Percentiles rank a stretch among this genome's conserved stretches.
These are phyloP conservation scores for Ramichloridium luteum DNA, from an alignment of 2,329 filamentous ascomycete genomes.

Conservation along the genomic window DNA sequence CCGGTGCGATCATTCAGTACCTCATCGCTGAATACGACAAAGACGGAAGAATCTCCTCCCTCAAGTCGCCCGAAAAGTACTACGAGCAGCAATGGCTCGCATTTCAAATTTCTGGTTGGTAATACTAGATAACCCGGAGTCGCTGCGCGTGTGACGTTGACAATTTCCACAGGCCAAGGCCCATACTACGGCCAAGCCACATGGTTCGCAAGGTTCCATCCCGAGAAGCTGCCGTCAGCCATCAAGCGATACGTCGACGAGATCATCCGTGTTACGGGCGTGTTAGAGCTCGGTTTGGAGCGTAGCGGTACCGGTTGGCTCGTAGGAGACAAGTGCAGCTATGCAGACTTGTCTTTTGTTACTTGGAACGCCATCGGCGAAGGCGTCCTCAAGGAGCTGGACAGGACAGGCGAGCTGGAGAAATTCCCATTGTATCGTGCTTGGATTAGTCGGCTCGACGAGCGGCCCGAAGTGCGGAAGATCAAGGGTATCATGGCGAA, in stretches of 20 bases:
- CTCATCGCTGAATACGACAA: conserved; percentile 25
- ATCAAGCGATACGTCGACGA: conserved; percentile 36
- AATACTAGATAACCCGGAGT: too few species aligned
- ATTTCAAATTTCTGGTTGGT: conserved; percentile 26
- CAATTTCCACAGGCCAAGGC: too few species aligned
- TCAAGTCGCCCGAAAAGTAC: conserved; percentile 15
- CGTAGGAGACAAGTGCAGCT: conserved; percentile 32
- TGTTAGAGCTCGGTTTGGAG: conserved; percentile 31
- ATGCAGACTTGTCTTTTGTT: conserved; percentile 32
- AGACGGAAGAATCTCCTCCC: conserved; percentile 18
- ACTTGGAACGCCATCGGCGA: too few species aligned
- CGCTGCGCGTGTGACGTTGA: too few species aligned
- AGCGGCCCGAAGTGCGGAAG: too few species aligned
- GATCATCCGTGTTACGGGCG: conserved; percentile 32
- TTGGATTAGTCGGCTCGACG: too few species aligned
- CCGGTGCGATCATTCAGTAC: conserved; percentile 22
- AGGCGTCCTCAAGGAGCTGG: too few species aligned
- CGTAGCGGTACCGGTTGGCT: conserved; percentile 26
- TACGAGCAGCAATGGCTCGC: conserved; percentile 21
- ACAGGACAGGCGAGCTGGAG: too few species aligned
- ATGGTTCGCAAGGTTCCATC: conserved; percentile 33
- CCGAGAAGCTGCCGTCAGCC: conserved; percentile 32
- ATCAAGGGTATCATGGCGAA: too few species aligned
- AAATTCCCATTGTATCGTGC: too few species aligned
- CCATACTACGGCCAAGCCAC: conserved; percentile 32